phyloP scores from a whole-genome alignment of 2,329 filamentous ascomycete species.

The Aspergillus transmontanensis region DNA sequence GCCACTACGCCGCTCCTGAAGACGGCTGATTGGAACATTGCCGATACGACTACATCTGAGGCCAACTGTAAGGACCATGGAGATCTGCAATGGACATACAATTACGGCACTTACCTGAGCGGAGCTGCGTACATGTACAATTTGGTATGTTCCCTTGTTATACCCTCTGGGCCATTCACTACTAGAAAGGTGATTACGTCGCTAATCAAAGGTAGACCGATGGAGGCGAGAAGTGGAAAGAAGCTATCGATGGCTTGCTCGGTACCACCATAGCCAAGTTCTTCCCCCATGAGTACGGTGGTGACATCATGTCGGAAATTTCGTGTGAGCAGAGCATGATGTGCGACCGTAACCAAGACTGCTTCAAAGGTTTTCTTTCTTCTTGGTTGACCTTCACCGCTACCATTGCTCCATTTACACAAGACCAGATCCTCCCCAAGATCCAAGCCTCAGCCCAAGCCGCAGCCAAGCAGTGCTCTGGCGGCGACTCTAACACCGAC shows the following conservation, averaged over 20 bases:
- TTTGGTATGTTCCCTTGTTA: slow-evolving; percentile 36
- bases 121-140: slow-evolving; percentile 63
- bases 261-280: slow-evolving; percentile 53
- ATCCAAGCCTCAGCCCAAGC: slow-evolving; percentile 61
- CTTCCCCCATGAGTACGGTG: slow-evolving; percentile 50
- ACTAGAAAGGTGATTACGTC: slow-evolving; percentile 12
- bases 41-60: slow-evolving; percentile 55
- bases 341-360: slow-evolving; percentile 73
- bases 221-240: slow-evolving; percentile 56
- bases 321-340: slow-evolving; percentile 64
- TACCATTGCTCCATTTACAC: slow-evolving; percentile 63
- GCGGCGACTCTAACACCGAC: slow-evolving; percentile 58
- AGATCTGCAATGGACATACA: slow-evolving; percentile 61
- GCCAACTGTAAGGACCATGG: slow-evolving; percentile 55
- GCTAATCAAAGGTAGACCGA: slow-evolving; percentile 37
- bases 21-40: slow-evolving; percentile 55
- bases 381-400: slow-evolving; percentile 67
- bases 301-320: slow-evolving; percentile 65
- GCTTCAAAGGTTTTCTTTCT: slow-evolving; percentile 72
- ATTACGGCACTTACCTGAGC: slow-evolving; percentile 58
- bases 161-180: not conserved
- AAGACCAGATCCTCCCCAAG: slow-evolving; percentile 58
- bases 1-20: slow-evolving; percentile 54
- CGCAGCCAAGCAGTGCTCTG: slow-evolving; percentile 66
- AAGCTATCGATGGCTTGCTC: slow-evolving; percentile 59